phyloP scores from a whole-genome alignment of 2,329 filamentous ascomycete genomes.

The Sphaerulina populicola region DNA sequence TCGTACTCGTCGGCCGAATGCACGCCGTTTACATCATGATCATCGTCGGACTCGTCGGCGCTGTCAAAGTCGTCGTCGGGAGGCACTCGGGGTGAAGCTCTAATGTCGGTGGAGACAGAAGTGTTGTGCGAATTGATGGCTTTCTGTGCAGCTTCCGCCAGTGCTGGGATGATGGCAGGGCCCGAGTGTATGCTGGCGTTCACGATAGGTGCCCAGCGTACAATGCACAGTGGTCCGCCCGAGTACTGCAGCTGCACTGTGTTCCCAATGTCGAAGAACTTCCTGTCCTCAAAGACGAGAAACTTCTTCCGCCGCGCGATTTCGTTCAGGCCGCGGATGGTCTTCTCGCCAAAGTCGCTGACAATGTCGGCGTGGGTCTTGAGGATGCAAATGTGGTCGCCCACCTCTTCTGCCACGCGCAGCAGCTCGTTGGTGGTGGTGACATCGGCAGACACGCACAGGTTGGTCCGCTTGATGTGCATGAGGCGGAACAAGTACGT shows the following conservation, averaged over 20 bases:
- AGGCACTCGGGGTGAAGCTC: slow-evolving; percentile 32
- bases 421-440: slow-evolving; percentile 49
- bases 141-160: slow-evolving; percentile 42
- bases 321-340: slow-evolving; percentile 42
- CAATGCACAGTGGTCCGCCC: slow-evolving; percentile 44
- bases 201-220: slow-evolving; percentile 46
- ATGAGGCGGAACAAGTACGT: slow-evolving; percentile 44
- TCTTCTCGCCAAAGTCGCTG: slow-evolving; percentile 52
- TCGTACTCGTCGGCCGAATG: slow-evolving; percentile 34
- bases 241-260: slow-evolving; percentile 50
- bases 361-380: slow-evolving; percentile 57
- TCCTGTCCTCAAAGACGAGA: slow-evolving; percentile 48
- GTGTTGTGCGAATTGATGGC: slow-evolving; percentile 45
- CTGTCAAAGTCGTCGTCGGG: slow-evolving; percentile 41
- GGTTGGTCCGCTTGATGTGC: slow-evolving; percentile 44
- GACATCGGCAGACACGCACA: slow-evolving; percentile 51
- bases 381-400: slow-evolving; percentile 53
- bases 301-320: slow-evolving; percentile 45
- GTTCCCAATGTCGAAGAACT: slow-evolving; percentile 50
- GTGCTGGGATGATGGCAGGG: slow-evolving; percentile 44
- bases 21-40: slow-evolving; percentile 18
- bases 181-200: slow-evolving; percentile 48
- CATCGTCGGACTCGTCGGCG: slow-evolving; percentile 27
- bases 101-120: slow-evolving; percentile 46
- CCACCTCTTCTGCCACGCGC: slow-evolving; percentile 49